Evolutionary conservation across 129 eudicot species (phyloP).

Genomic region (Logfia minima): DNA sequence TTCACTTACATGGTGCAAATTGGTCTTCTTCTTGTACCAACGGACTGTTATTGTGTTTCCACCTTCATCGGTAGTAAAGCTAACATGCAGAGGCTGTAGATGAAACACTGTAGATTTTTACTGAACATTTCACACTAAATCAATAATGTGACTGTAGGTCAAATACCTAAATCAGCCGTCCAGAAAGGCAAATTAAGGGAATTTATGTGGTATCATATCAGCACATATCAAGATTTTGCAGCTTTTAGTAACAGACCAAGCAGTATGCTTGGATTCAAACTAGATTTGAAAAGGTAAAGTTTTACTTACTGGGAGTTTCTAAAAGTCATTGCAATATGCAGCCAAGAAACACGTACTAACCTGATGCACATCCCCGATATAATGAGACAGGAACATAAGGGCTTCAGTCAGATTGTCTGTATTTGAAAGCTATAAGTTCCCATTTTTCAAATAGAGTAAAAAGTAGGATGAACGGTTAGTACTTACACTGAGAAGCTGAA

Average conservation of each 20-base stretch:
- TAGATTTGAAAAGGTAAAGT: neutral
- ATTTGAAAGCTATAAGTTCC: conserved; percentile 24
- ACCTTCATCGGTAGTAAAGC: neutral
- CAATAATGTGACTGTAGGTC: neutral
- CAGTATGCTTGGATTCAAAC: neutral
- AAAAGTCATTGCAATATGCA: neutral
- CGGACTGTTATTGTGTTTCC: conserved; percentile 35
- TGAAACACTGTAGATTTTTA: neutral
- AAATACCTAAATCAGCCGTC: neutral
- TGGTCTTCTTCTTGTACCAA: conserved; percentile 85
- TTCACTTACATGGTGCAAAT: conserved; percentile 82
- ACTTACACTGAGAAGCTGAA: conserved; percentile 56
- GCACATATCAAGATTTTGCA: neutral
- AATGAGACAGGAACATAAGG: conserved; percentile 93
- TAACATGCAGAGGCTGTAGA: conserved; percentile 43
- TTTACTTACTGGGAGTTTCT: neutral
- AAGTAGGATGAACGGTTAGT: neutral
- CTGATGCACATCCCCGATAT: conserved; percentile 96
- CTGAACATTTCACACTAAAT: conserved; percentile 6
- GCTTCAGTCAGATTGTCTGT: conserved; percentile 98
- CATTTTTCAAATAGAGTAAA: conserved; percentile 13
- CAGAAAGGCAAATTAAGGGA: conserved; percentile 5
- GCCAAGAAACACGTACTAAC: conserved; percentile 44
- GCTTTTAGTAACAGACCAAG: neutral
- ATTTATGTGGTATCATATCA: neutral